Base-by-base conservation (phyloP, 163 green algal species). In the Smithsoniella earleae region DNA sequence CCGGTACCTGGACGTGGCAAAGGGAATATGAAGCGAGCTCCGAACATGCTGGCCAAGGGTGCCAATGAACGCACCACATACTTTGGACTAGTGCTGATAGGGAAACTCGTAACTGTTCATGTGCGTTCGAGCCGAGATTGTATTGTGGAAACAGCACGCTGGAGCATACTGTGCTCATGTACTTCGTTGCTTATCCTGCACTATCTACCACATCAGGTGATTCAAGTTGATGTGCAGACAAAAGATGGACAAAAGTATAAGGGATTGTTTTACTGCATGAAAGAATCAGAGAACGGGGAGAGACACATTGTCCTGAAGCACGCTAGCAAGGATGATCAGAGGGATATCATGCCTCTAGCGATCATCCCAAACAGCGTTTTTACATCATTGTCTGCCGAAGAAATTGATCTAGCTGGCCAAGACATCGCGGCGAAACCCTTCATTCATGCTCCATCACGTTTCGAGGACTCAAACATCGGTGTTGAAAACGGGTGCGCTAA, bases 201-300 rank as follows among this genome's bases (percentile, higher is more conserved):
- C n/a, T n/a, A n/a, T 49, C 10, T 49, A 22, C 10, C 13, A 49
- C 40, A 13, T 22, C 40, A 10, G 40, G 10, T 13, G 13, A 13
- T 13, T 22, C 40, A 49, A 10, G 10, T 49, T 10, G 6, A 13
- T 36, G 22, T 69, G 58, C 2, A 69, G 58, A 69, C 58, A 38
- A 69, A n/a, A 33, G 58, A 69, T 36, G 58, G 58, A 30, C 5
- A 34, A 8, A 36, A 5, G 58, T 69, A 69, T 13, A 69, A 69
- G 25, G 58, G 58, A 30, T 6, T 69, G 58, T 69, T 69, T 33
- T 69, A 69, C 20, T 37, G 58, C 58, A 69, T 69, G 58, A 69
- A 69, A 38, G 58, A 69, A 31, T 45, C 58, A 5, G 58, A 69
- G 58, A 30, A 34, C 31, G 58, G 58, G 34, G 58, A 69, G n/a